These are phyloP conservation scores for Populus deltoides DNA, from an alignment of 345 rosid species.

Conservation along the genomic window DNA sequence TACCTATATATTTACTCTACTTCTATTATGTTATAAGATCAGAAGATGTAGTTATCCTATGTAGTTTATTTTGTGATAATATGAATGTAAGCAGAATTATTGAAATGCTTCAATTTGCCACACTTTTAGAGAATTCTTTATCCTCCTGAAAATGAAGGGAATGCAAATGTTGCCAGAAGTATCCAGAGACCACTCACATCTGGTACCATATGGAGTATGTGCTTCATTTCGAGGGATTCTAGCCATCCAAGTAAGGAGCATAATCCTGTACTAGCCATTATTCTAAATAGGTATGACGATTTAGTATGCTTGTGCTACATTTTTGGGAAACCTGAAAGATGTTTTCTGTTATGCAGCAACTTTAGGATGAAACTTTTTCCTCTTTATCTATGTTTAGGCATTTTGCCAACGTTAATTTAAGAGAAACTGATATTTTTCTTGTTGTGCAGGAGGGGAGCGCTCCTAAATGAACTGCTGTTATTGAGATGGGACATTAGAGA, in stretches of 20 bases:
- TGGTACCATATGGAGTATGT: slow-evolving; percentile 99
- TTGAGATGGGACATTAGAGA: slow-evolving; percentile 68
- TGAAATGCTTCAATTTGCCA: slow-evolving; percentile 18
- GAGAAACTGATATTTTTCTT: slow-evolving; percentile 20
- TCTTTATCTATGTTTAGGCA: slow-evolving; percentile 7
- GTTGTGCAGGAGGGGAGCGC: slow-evolving; percentile 62
- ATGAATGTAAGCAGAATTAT: slow-evolving; percentile 5
- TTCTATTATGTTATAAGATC: not conserved
- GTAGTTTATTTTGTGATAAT: not conserved
- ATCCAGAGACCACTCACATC: slow-evolving; percentile 35
- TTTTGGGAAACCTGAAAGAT: slow-evolving; percentile 14
- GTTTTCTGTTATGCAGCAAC: slow-evolving; percentile 18
- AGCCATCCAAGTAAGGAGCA: slow-evolving; percentile 55
- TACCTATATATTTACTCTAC: slow-evolving; percentile 9
- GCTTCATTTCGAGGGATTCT: slow-evolving; percentile 68
- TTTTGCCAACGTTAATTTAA: slow-evolving; percentile 28
- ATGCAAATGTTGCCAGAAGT: slow-evolving; percentile 38
- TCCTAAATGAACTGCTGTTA: slow-evolving; percentile 63
- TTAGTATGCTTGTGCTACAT: slow-evolving; percentile 22
- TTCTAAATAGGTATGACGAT: slow-evolving; percentile 73
- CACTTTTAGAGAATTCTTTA: slow-evolving; percentile 61
- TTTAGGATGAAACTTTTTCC: slow-evolving; percentile 1
- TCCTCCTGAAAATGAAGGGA: slow-evolving; percentile 68
- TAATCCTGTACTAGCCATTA: slow-evolving; percentile 78
- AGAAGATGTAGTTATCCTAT: not conserved